Evolutionary conservation across 495 filamentous ascomycete species (phyloP).

Genomic region (Neurospora sp.): DNA sequence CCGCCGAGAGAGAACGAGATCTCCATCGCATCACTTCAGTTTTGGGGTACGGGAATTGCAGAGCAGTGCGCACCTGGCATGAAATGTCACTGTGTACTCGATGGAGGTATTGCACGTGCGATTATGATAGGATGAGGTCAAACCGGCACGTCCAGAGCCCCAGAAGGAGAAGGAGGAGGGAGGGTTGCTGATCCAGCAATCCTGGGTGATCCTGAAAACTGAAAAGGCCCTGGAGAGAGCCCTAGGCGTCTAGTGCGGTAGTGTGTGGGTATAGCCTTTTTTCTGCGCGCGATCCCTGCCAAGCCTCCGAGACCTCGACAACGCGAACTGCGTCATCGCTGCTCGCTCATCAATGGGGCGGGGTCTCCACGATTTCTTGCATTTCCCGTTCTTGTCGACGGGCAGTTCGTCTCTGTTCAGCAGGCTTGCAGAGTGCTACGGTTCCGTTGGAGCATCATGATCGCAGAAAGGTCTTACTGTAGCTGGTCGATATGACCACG

Average conservation of each 20-base stretch:
- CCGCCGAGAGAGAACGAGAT: slow-evolving; percentile 1
- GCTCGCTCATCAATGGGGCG: not conserved
- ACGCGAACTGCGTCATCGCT: not conserved
- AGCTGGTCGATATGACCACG: not conserved
- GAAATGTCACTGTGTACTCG: not conserved
- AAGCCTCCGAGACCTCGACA: not conserved
- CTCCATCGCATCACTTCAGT: not conserved
- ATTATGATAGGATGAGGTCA: not conserved
- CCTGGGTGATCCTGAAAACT: not conserved
- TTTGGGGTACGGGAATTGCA: not conserved
- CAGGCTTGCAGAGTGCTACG: not conserved
- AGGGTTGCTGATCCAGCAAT: not conserved
- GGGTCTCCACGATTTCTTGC: not conserved
- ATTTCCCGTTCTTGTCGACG: not conserved
- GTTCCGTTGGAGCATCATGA: not conserved
- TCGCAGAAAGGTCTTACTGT: not conserved
- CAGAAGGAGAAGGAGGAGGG: not conserved
- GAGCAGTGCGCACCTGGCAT: not conserved
- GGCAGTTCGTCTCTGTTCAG: not conserved
- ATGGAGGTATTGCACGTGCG: not conserved
- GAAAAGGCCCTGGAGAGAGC: not conserved
- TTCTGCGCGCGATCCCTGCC: not conserved
- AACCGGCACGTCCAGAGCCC: not conserved
- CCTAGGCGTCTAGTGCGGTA: not conserved
- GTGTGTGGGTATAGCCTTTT: not conserved